Percentiles rank a stretch among this genome's conserved stretches.
Evolutionary conservation across 352 stramenopile species (phyloP).

Genomic region (Pythium oligandrum): DNA sequence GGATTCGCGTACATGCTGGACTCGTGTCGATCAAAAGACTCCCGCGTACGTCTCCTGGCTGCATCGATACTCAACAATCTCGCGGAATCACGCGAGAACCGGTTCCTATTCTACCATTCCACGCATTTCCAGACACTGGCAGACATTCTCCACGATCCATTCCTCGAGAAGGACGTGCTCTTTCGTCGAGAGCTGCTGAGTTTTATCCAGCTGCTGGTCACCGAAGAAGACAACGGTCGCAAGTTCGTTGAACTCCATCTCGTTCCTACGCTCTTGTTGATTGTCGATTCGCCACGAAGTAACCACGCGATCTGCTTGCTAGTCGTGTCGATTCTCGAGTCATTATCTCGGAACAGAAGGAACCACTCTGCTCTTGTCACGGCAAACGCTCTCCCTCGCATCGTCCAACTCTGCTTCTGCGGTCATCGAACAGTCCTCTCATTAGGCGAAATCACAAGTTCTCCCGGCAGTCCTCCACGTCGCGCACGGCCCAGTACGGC

Average conservation of each 20-base stretch:
- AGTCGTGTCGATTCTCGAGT: slow-evolving; percentile 56
- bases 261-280: slow-evolving; percentile 43
- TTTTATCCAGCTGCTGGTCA: slow-evolving; percentile 53
- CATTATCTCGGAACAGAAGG: slow-evolving; percentile 35
- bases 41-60: slow-evolving; percentile 43
- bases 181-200: slow-evolving; percentile 63
- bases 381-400: slow-evolving; percentile 35
- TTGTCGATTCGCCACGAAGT: slow-evolving; percentile 35
- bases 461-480: background rate
- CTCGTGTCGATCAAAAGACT: slow-evolving; percentile 54
- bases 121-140: slow-evolving; percentile 50
- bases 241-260: slow-evolving; percentile 54
- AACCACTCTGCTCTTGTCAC: slow-evolving; percentile 49
- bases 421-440: slow-evolving; percentile 4
- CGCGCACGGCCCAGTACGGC: slow-evolving; percentile 3
- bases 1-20: slow-evolving; percentile 65
- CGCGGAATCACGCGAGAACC: slow-evolving; percentile 47
- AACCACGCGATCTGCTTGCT: slow-evolving; percentile 37
- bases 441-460: background rate
- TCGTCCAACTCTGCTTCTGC: slow-evolving; percentile 53
- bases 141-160: slow-evolving; percentile 52
- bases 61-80: slow-evolving; percentile 56
- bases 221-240: slow-evolving; percentile 48
- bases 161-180: slow-evolving; percentile 50
- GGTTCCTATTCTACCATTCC: slow-evolving; percentile 56